These are phyloP conservation scores for Hanseniaspora meyeri DNA, from an alignment of 805 yeast genomes.

Conservation along the genomic window DNA sequence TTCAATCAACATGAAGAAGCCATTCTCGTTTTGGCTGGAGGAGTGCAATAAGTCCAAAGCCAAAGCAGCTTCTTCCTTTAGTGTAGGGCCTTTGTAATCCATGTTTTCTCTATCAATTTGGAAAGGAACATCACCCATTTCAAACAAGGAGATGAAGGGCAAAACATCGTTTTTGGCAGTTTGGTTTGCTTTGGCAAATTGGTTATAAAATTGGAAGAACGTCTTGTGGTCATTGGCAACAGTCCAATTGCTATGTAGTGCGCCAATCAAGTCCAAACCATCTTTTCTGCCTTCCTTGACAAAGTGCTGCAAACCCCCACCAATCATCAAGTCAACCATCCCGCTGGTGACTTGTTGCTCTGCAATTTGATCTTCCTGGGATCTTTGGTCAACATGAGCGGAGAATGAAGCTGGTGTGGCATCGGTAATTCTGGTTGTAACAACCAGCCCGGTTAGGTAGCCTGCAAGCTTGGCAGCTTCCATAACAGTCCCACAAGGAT, in stretches of 20 bases:
- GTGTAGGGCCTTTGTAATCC: constrained; percentile 47
- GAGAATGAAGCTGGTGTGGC: constrained; percentile 91
- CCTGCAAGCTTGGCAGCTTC: constrained; percentile 81
- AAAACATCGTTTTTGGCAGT: constrained; percentile 51
- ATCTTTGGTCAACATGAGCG: constrained; percentile 63
- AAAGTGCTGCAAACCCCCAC: constrained; percentile 85
- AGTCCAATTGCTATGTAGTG: constrained; percentile 35
- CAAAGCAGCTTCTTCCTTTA: constrained; percentile 63
- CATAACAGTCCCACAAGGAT: constrained; percentile 78
- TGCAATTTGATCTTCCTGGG: constrained; percentile 75
- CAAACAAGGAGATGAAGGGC: constrained; percentile 68
- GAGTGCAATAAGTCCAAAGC: constrained; percentile 61
- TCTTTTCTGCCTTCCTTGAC: constrained; percentile 40
- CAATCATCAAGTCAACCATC: constrained; percentile 70
- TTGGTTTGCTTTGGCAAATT: constrained; percentile 34
- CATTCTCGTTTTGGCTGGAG: constrained; percentile 53
- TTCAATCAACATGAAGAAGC: constrained; percentile 77
- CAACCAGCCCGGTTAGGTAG: constrained; percentile 77
- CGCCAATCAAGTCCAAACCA: constrained; percentile 50
- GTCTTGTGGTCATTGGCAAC: constrained; percentile 42
- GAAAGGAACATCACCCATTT: constrained; percentile 69
- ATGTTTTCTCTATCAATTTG: constrained; percentile 59
- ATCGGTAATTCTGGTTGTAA: constrained; percentile 83
- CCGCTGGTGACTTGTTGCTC: constrained; percentile 67
- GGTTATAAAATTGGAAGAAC: not conserved